Evolutionary conservation across 495 filamentous ascomycete species (phyloP), one percentile per base, ranked within the genome.

Genomic region (Aspergillus biplanus): DNA sequence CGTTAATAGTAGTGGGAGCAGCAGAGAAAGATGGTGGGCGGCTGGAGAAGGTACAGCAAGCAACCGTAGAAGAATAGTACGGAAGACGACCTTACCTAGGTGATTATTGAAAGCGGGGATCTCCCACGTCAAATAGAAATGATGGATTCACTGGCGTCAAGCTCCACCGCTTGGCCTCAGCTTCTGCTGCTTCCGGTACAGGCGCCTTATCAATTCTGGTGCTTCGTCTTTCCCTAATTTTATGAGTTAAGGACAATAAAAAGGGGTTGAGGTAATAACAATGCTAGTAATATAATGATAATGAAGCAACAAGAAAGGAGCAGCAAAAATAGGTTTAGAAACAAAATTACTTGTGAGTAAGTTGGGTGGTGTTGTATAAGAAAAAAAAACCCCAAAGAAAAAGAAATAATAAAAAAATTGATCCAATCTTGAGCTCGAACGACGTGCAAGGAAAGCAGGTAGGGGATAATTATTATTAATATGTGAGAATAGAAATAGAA

Each of bases 111-210:
- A 65, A 66, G 67, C 64, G 67, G 67, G 67, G 67, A 67, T 75
- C 72, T 67, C 71, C 70, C 69, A 76, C 73, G 73, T 75, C 74
- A 77, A 69, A 66, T 62, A 54, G 61, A 53, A 63, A 52, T 32
- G 35, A 62, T 62, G 27, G 52, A 65, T 61, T 56, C 44, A 75
- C 75, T 67, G 72, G 67, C 66, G 72, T 74, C 68, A 65, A 73
- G 72, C 73, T 76, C 74, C 76, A 76, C 76, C 49, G 49, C 58
- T 58, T 42, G 18, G 37, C 52, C 54, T 53, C 47, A 39, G 52
- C 15, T 47, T 11, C 32, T 18, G 59, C 33, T 56, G 58, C 18
- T 44, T 34, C 44, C 31, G 11, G 7, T 49, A 31, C 33, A 33
- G 50, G 62, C 33, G 32, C 27, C 50, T 61, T 59, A 44, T 56